Evolutionary conservation across 2,329 filamentous ascomycete species (phyloP).

Genomic region (Pseudohalonectria lignicola): DNA sequence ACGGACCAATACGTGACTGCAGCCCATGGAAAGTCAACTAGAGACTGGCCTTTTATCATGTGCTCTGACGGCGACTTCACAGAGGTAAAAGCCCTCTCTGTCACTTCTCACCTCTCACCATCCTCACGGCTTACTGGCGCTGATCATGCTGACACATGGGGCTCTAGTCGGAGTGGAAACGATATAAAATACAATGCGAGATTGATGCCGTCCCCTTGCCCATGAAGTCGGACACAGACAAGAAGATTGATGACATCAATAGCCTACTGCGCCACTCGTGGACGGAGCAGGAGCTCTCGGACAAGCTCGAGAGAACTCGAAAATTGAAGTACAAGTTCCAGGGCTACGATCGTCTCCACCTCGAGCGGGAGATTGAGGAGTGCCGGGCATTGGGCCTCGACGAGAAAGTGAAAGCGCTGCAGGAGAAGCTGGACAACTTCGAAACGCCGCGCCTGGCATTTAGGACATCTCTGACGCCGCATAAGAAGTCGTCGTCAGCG

Average conservation of each 20-base stretch:
- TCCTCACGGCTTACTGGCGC: no score
- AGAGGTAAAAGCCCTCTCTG: no score
- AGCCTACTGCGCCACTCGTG: slow-evolving; percentile 67
- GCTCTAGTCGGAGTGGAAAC: slow-evolving; percentile 65
- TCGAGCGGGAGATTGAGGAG: slow-evolving; percentile 54
- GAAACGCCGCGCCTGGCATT: slow-evolving; percentile 65
- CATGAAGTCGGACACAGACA: slow-evolving; percentile 54
- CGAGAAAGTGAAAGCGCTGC: slow-evolving; percentile 39
- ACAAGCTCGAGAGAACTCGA: slow-evolving; percentile 63
- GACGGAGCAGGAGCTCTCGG: slow-evolving; percentile 72
- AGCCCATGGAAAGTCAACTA: slow-evolving; percentile 72
- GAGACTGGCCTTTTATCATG: slow-evolving; percentile 80
- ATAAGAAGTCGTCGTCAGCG: slow-evolving; percentile 31
- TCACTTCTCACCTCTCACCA: no score
- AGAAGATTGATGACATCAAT: slow-evolving; percentile 76
- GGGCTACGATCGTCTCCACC: slow-evolving; percentile 54
- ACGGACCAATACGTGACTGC: slow-evolving; percentile 79
- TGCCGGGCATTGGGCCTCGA: slow-evolving; percentile 55
- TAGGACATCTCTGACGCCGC: slow-evolving; percentile 47
- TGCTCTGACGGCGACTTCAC: slow-evolving; percentile 79
- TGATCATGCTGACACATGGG: no score
- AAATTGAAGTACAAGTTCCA: slow-evolving; percentile 43
- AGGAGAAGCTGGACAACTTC: slow-evolving; percentile 50
- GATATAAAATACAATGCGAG: slow-evolving; percentile 65
- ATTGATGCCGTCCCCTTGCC: slow-evolving; percentile 65